Conservation (phyloP, 257 asterid species). For the Verbena officinalis region DNA sequence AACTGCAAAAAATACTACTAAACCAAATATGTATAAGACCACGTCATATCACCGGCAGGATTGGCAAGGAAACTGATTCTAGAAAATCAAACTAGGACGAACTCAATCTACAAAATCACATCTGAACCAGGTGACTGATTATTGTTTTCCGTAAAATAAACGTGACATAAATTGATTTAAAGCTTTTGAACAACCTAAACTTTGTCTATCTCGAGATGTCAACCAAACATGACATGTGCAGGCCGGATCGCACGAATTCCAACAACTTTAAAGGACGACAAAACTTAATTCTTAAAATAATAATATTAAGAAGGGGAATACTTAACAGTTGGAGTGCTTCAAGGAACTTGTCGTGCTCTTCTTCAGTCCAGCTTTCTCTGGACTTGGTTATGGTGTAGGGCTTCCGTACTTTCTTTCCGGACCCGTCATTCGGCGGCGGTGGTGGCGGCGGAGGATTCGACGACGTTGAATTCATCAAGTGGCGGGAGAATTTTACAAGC, state of each 20-base stretch:
- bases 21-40: background rate
- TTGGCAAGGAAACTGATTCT: background rate
- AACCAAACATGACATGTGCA: background rate
- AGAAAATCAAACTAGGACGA: background rate
- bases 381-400: slow-evolving; percentile 92
- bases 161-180: background rate
- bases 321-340: slow-evolving; percentile 90
- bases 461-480: slow-evolving; percentile 46
- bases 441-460: slow-evolving; percentile 40
- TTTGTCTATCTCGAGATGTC: background rate
- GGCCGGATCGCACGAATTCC: background rate
- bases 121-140: background rate
- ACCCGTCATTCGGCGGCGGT: slow-evolving; percentile 34
- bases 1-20: background rate
- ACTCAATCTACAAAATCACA: background rate
- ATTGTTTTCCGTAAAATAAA: background rate
- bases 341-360: slow-evolving; percentile 89
- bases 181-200: background rate
- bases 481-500: slow-evolving; percentile 23
- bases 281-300: too few relatives aligned
- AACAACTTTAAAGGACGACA: background rate
- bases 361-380: slow-evolving; percentile 91
- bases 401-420: slow-evolving; percentile 71
- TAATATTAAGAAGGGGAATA: slow-evolving; percentile 14
- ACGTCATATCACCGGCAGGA: background rate